phyloP scores from a whole-genome alignment of 108 stramenopile genomes.

The Discostella stelligeroides region DNA sequence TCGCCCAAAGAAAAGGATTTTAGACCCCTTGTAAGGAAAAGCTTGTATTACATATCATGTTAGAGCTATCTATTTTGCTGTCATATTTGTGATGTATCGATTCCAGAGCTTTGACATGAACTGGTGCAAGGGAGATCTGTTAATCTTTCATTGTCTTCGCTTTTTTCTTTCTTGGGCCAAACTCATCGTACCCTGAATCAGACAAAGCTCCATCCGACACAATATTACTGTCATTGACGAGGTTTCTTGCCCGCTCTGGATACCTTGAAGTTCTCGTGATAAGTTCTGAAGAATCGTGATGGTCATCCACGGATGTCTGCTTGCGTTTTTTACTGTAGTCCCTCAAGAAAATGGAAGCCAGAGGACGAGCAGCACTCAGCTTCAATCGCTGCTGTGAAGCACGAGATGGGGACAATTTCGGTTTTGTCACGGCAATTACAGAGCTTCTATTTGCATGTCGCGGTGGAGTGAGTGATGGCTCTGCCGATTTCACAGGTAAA shows the following conservation, averaged over 20 bases:
- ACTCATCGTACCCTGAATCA: slow-evolving; percentile 9
- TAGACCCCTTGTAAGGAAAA: no score
- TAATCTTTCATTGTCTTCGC: slow-evolving; percentile 1
- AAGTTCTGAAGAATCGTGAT: slow-evolving; percentile 1
- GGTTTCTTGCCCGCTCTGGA: slow-evolving; percentile 14
- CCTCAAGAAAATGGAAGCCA: slow-evolving; percentile 21
- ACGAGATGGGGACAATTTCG: slow-evolving; percentile 7
- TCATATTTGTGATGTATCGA: no score
- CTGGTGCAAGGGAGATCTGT: no score
- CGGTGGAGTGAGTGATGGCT: slow-evolving; percentile 1
- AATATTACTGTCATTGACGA: slow-evolving; percentile 17
- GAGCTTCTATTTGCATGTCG: not conserved
- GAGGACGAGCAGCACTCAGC: slow-evolving; percentile 1
- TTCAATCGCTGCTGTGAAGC: not conserved
- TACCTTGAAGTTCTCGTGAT: slow-evolving; percentile 14
- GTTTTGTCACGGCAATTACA: not conserved
- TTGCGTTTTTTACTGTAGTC: slow-evolving; percentile 16
- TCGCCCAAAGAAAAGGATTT: no score
- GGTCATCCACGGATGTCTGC: not conserved
- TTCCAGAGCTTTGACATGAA: no score
- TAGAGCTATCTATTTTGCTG: no score
- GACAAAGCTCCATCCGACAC: slow-evolving; percentile 35
- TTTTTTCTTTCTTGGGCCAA: slow-evolving; percentile 23
- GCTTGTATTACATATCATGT: no score
- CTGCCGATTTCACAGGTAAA: not conserved